Conservation (phyloP, 2,329 filamentous ascomycete species). For the Aureobasidium sp. region DNA sequence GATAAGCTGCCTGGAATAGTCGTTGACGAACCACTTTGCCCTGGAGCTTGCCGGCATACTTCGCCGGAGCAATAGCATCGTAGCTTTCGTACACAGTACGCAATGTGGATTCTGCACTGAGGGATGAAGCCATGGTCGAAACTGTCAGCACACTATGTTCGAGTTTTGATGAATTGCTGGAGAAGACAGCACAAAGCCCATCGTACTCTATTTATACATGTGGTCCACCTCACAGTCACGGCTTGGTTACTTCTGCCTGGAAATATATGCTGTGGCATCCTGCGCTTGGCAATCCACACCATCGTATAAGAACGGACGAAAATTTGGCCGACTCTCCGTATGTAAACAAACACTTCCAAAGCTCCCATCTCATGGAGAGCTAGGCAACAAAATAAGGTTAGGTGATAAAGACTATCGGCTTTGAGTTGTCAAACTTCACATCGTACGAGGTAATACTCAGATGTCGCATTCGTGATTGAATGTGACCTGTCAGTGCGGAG, state of each 20-base stretch:
- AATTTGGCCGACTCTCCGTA: neutral
- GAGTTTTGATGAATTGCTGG: neutral
- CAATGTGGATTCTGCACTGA: neutral
- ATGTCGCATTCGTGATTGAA: too few relatives aligned
- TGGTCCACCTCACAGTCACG: too few relatives aligned
- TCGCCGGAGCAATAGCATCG: conserved; percentile 25
- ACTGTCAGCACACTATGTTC: neutral
- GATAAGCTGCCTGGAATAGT: too few relatives aligned
- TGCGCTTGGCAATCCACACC: neutral
- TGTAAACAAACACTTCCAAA: neutral
- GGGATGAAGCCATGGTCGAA: neutral
- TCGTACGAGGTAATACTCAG: too few relatives aligned
- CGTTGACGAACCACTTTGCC: conserved; percentile 27
- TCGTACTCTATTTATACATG: neutral
- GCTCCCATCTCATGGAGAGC: neutral
- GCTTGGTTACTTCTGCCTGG: too few relatives aligned
- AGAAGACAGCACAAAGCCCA: neutral
- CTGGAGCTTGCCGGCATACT: conserved; percentile 27
- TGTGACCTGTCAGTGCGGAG: too few relatives aligned
- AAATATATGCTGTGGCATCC: neutral
- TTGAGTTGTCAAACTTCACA: too few relatives aligned
- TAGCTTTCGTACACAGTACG: conserved; percentile 23
- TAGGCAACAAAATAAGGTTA: neutral
- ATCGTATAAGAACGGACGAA: neutral
- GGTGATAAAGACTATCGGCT: neutral